Base-by-base conservation (phyloP, 2,329 filamentous ascomycete species). In the Lanzia echinophila region DNA sequence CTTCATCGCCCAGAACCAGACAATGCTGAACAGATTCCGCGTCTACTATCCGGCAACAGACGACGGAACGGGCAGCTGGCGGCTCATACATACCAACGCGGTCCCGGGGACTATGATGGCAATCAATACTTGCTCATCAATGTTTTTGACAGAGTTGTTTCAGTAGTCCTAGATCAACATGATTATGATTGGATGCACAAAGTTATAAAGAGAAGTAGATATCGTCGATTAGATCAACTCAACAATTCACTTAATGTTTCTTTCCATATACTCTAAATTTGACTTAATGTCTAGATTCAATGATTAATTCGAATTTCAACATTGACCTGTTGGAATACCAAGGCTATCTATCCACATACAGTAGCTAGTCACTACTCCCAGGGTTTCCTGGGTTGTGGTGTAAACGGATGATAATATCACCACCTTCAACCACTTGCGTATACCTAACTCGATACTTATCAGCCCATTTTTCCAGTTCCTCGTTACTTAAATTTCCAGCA, bases 1-100 rank as follows among this genome's bases (percentile, higher is more conserved):
- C 33, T 47, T 31, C 46, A 38, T 47, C 19, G 17, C 20, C 33
- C 46, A 47, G 33, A 39, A 47, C 33, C 34, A 48, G 46, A 39
- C 13, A 39, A n/a, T 39, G 13, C 19, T 2, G 20, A 47, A 20
- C 7, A 38, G 46, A 19, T 39, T 38, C 19, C 33, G 19, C 32
- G 19, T 47, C 6, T 47, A 47, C 20, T 13, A 17, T 38, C 39
- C 39, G 19, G 39, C 38, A 42, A 47, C 32, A 22, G 44, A 47
- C 6, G 17, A 24, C 6, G 31, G 45, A 47, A 36, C 2, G 15
- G 17, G 45, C 12, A 12, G 11, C 31, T 20, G 11, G 31, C 45
- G 31, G 17, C 15, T 5, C 6, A 36, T 36, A 47, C 6, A 15
- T 47, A n/a, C 28, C 11, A 0, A 15, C 1, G 19, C 46, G 24